Conservation (phyloP, 2,329 filamentous ascomycete genomes). For the Penicillium griseofulvum region DNA sequence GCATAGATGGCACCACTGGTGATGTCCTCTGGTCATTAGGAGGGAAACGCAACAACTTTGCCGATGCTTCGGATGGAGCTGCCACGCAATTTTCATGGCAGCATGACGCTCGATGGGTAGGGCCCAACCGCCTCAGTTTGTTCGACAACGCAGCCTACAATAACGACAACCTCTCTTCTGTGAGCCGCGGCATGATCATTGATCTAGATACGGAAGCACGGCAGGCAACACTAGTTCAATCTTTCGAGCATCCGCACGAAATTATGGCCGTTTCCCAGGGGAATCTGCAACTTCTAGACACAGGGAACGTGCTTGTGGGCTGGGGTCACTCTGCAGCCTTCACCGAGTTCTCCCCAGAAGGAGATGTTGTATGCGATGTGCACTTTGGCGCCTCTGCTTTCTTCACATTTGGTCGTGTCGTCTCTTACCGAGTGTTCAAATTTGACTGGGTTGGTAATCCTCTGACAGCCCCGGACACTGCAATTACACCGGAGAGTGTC, state of each 20-base stretch:
- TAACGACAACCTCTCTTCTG: slow-evolving; percentile 9
- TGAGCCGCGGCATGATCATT: slow-evolving; percentile 18
- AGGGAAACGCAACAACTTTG: slow-evolving; percentile 31
- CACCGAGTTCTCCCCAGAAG: slow-evolving; percentile 44
- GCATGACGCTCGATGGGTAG: slow-evolving; percentile 32
- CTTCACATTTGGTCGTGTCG: slow-evolving; percentile 47
- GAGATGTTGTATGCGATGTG: slow-evolving; percentile 25
- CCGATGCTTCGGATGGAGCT: slow-evolving; percentile 20
- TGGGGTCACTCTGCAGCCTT: slow-evolving; percentile 53
- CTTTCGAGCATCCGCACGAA: slow-evolving; percentile 19
- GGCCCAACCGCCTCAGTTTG: slow-evolving; percentile 21
- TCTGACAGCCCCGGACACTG: slow-evolving; percentile 33
- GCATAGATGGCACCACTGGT: slow-evolving; percentile 36
- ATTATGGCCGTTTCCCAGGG: slow-evolving; percentile 22
- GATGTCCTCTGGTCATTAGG: slow-evolving; percentile 29
- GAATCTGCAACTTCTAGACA: slow-evolving; percentile 22
- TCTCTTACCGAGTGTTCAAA: slow-evolving; percentile 58
- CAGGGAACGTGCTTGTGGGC: slow-evolving; percentile 49
- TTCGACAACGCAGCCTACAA: slow-evolving; percentile 28
- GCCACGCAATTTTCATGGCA: slow-evolving; percentile 30
- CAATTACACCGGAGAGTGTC: slow-evolving; percentile 12
- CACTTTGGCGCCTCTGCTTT: slow-evolving; percentile 47
- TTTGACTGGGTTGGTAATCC: slow-evolving; percentile 53
- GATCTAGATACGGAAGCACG: slow-evolving; percentile 13
- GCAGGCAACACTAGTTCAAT: slow-evolving; percentile 10